A percentile compares a stretch with the other conserved stretches of the same genome.
Evolutionary conservation across 768 basidiomycete species (phyloP).

Genomic region (Coprinopsis strossmayeri): DNA sequence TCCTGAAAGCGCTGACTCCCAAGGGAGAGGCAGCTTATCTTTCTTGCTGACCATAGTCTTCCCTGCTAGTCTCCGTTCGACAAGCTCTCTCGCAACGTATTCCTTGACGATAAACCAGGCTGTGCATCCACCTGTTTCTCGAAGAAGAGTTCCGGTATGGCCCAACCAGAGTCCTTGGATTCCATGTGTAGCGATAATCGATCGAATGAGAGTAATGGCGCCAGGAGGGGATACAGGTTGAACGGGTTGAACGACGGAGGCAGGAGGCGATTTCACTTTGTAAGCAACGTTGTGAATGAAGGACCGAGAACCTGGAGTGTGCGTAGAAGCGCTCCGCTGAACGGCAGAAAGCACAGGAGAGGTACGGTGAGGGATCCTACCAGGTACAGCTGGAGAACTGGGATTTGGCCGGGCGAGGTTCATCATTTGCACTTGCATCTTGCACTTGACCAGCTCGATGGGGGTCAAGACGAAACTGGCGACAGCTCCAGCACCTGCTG

Average conservation of each 20-base stretch:
- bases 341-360: conserved; percentile 7
- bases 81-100: conserved; percentile 56
- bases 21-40: conserved; percentile 31
- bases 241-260: conserved; percentile 8
- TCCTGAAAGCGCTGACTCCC: conserved; percentile 83
- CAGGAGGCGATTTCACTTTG: conserved; percentile 9
- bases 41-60: neutral
- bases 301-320: conserved; percentile 4
- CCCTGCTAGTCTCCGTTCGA: conserved; percentile 33
- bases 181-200: conserved; percentile 49
- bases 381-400: conserved; percentile 12
- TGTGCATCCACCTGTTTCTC: conserved; percentile 80
- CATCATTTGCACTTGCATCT: conserved; percentile 96
- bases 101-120: conserved; percentile 90
- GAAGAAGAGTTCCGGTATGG: conserved; percentile 79
- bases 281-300: conserved; percentile 7
- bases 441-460: conserved; percentile 93
- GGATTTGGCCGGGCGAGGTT: conserved; percentile 19
- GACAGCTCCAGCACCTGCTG: conserved; percentile 79
- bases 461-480: conserved; percentile 93
- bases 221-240: conserved; percentile 46
- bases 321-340: conserved; percentile 5
- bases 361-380: conserved; percentile 21
- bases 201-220: conserved; percentile 55
- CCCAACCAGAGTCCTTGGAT: conserved; percentile 77